Base-by-base conservation (phyloP, 1,284 basidiomycete species). In the Pterula multifida region DNA sequence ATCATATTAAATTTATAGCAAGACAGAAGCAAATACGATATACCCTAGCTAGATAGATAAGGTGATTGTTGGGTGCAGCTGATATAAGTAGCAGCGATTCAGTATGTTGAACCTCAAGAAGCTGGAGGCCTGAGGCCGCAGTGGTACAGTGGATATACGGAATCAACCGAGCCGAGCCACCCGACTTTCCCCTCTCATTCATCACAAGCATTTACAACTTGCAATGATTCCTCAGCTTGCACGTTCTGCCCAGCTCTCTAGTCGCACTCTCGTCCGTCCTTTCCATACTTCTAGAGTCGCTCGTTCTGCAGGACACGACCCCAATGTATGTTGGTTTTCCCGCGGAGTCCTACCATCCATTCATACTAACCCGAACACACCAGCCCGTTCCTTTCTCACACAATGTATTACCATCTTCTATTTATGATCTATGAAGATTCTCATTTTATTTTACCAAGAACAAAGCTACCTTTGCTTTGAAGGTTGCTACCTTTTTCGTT, bases 401-500 rank as follows among this genome's bases (percentile, higher is more conserved):
- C 39, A 42, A 42, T 6, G 39, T 42, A 17, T 22, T n/a, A 9
- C 17, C 19, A n/a, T 42, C 9, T 22, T 6, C 39, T 35, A n/a
- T n/a, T n/a, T n/a, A n/a, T n/a, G n/a, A n/a, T n/a, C n/a, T n/a
- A n/a, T n/a, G n/a, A 32, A 6, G 15, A 32, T 15, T 32, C 28
- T 32, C 28, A 32, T 15, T 32, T 15, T 32, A 32, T 32, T 15
- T 15, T 32, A 15, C 6, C 28, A 32, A 32, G 60, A 85, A 77
- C 63, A 60, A 58, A 21, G 52, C 53, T 26, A 55, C 64, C 2
- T 87, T 85, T 56, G 85, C 68, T 13, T 44, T 68, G 53, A 88
- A 86, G 65, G 58, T 85, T 39, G 58, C 64, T 22, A 54, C 66
- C 12, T 85, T 76, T 64, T 68, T 87, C 51, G 39, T 64, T 13